phyloP scores from a whole-genome alignment of 495 filamentous ascomycete genomes.

The Rhypophila decipiens region DNA sequence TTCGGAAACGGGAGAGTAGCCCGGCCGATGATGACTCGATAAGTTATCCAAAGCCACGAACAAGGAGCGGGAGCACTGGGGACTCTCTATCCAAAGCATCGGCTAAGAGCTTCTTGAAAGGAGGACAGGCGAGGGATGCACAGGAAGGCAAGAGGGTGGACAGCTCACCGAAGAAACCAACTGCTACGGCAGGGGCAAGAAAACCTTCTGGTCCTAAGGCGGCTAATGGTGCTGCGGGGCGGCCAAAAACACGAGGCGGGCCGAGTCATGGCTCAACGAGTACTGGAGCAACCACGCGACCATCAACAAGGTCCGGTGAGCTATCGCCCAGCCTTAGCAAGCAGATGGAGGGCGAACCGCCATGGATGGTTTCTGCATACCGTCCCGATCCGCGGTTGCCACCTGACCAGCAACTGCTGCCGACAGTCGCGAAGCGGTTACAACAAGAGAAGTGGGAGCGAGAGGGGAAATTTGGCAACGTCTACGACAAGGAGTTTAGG shows the following conservation, averaged over 20 bases:
- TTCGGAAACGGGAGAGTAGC: conserved; percentile 55
- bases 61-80: conserved; percentile 65
- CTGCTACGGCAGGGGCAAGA: conserved; percentile 19
- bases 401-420: conserved; percentile 90
- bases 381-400: conserved; percentile 92
- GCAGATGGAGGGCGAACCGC: conserved; percentile 87
- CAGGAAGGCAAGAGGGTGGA: conserved; percentile 43
- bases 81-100: conserved; percentile 49
- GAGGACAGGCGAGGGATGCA: too few relatives aligned
- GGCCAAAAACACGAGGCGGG: conserved; percentile 58
- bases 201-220: conserved; percentile 38
- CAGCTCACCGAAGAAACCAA: conserved; percentile 40
- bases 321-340: conserved; percentile 45
- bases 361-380: conserved; percentile 92
- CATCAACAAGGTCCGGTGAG: conserved; percentile 44
- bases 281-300: conserved; percentile 44
- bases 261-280: conserved; percentile 46
- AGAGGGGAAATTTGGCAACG: conserved; percentile 73
- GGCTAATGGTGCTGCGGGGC: conserved; percentile 35
- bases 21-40: conserved; percentile 55
- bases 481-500: conserved; percentile 78
- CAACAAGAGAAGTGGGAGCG: conserved; percentile 93
- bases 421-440: conserved; percentile 84
- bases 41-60: conserved; percentile 52
- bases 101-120: too few relatives aligned